phyloP scores from a whole-genome alignment of 2,329 filamentous ascomycete genomes.

The Colletotrichum lupini region DNA sequence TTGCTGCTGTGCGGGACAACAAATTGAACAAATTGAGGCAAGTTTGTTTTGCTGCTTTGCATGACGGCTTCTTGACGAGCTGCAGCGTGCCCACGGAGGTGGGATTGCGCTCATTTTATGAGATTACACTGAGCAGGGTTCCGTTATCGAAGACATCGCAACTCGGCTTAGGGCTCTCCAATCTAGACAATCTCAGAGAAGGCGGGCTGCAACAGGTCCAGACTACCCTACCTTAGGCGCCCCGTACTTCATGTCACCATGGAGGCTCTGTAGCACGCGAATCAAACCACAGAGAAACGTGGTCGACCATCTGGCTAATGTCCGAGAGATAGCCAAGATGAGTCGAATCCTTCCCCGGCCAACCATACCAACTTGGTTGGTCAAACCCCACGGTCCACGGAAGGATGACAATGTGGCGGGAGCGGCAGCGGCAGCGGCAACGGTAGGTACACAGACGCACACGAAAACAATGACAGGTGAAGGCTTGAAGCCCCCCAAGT shows the following conservation, averaged over 20 bases:
- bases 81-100: constrained; percentile 24
- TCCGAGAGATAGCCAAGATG: not conserved
- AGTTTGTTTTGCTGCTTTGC: constrained; percentile 7
- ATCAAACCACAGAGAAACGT: not conserved
- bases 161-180: not conserved
- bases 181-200: not conserved
- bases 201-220: not conserved
- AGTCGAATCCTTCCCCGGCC: not conserved
- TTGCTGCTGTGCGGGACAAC: not conserved
- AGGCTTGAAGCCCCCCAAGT: constrained; percentile 1
- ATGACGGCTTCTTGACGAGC: constrained; percentile 4
- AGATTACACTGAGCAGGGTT: constrained; percentile 31
- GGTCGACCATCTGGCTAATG: not conserved
- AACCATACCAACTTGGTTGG: not conserved
- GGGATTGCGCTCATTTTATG: constrained; percentile 29
- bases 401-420: not conserved
- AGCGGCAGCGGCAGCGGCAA: not conserved
- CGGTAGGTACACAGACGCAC: not conserved
- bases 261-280: not conserved
- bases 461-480: not conserved
- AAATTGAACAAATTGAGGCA: not conserved
- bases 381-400: not conserved
- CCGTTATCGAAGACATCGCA: constrained; percentile 9
- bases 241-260: not conserved
- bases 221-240: not conserved